Base-by-base conservation (phyloP, 1,139 yeast genomes). In the Blastobotrys petasosporus region DNA sequence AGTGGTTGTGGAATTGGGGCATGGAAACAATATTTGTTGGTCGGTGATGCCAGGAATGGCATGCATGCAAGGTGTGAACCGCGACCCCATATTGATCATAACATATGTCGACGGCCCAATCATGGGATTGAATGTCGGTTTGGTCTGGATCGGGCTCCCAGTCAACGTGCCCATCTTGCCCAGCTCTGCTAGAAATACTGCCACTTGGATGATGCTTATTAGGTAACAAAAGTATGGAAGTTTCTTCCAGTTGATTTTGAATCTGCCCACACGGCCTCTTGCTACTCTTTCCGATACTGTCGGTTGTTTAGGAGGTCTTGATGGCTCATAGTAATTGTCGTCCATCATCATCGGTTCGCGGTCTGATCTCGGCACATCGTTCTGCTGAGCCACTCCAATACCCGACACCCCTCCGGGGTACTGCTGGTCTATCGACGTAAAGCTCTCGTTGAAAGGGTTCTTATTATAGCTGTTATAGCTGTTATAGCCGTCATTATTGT, bases 51-150 rank as follows among this genome's bases (percentile, higher is more conserved):
- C 74, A 23, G 62, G 58, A 28, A 82, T 69, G 36, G 66, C 61
- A 48, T 77, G 78, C 86, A 82, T 82, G 60, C 92, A 83, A 0
- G 88, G 87, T 0, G 77, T 74, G 60, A 80, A 83, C 37, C 90
- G 64, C 2, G 88, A 82, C 1, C 90, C 90, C 77, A 80, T 76
- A 55, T 80, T 76, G 48, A 82, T 80, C 58, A 79, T 70, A 7
- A 82, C 66, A 56, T 81, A 81, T 0, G 82, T 68, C 1, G 87
- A 80, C n/a, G 92, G 92, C 0, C 92, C 92, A 40, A 83, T 64
- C 90, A 83, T 82, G 8, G 90, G 90, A 59, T 83, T 83, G 66
- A 83, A 81, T 50, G 79, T 75, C 2, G 92, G 92, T 54, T 79
- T 64, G 0, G 86, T 79, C 60, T 80, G 86, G 52, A 83, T 76